Percentiles rank a stretch among this genome's conserved stretches.
Evolutionary conservation across 2,329 filamentous ascomycete genomes (phyloP).

Genomic region (Colletotrichum sp.): DNA sequence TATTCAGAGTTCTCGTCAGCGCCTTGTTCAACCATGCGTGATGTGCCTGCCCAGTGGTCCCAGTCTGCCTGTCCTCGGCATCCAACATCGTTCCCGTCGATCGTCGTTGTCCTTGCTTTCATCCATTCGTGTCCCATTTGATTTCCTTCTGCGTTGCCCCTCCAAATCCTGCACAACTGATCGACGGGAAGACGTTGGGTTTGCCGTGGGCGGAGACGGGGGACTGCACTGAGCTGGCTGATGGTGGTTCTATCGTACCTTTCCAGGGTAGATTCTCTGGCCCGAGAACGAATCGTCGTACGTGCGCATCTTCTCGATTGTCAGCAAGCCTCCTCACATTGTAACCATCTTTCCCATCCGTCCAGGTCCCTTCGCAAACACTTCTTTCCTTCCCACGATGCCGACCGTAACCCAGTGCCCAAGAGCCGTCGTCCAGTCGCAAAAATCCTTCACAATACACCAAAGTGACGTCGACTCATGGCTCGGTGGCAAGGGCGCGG

Average conservation of each 20-base stretch:
- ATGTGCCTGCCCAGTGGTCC: background rate
- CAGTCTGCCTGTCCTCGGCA: background rate
- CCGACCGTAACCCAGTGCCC: background rate
- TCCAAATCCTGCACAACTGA: background rate
- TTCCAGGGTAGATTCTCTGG: conserved; percentile 71
- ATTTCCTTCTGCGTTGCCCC: background rate
- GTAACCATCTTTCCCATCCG: background rate
- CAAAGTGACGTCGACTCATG: background rate
- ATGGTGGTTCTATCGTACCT: conserved; percentile 53
- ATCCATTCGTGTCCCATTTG: background rate
- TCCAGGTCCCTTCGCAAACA: background rate
- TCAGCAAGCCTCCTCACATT: background rate
- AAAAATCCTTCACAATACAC: background rate
- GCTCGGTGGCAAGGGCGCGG: background rate
- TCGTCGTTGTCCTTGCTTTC: background rate
- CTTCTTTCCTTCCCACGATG: background rate
- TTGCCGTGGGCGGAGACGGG: background rate
- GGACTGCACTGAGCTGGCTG: background rate
- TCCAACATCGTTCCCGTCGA: background rate
- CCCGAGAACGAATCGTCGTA: conserved; percentile 72
- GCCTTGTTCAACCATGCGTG: background rate
- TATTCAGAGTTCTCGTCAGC: conserved; percentile 34
- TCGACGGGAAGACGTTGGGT: background rate
- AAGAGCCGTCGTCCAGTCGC: background rate
- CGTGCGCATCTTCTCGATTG: conserved; percentile 62